Conservation (phyloP, 495 filamentous ascomycete species). For the Jackrogersella multiformis region DNA sequence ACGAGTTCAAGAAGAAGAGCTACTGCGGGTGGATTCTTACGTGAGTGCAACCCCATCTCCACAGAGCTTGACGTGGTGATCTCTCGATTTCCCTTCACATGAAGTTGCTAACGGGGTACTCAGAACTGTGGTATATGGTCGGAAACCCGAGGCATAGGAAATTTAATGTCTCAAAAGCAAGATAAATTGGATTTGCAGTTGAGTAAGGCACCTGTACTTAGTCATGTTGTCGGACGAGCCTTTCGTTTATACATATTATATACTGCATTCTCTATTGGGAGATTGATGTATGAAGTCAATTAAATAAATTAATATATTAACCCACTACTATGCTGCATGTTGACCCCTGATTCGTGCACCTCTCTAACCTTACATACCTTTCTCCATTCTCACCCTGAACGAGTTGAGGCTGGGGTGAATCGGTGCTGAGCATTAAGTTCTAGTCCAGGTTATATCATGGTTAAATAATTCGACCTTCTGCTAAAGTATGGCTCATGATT, state of each 20-base stretch:
- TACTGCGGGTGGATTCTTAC: constrained; percentile 19
- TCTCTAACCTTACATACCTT: not conserved
- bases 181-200: not conserved
- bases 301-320: not conserved
- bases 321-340: not conserved
- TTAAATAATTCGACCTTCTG: too few species aligned
- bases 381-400: not conserved
- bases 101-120: not conserved
- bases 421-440: too few species aligned
- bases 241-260: constrained; percentile 1
- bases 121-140: constrained; percentile 1
- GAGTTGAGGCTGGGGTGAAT: not conserved
- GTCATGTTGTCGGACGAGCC: not conserved
- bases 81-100: not conserved
- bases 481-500: too few species aligned
- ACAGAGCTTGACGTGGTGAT: not conserved
- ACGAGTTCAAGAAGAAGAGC: constrained; percentile 22
- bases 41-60: not conserved
- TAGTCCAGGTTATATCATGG: too few species aligned
- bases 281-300: not conserved
- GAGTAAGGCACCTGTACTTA: not conserved
- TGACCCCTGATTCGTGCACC: not conserved
- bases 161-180: not conserved
- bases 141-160: not conserved
- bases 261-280: constrained; percentile 3